phyloP scores from a whole-genome alignment of 805 yeast species.

The Teunomyces funiuensis region DNA sequence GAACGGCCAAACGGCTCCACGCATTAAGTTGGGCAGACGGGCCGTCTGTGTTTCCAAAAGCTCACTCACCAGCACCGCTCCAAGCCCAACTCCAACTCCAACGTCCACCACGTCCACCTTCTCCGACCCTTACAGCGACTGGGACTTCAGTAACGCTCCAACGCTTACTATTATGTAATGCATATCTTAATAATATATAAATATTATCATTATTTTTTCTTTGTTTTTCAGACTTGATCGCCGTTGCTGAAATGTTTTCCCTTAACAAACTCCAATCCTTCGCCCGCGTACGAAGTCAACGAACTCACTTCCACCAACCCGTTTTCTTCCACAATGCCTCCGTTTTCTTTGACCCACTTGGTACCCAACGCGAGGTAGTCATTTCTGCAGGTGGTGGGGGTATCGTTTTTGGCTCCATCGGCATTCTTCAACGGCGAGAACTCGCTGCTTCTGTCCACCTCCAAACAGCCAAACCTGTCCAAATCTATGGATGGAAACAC shows the following conservation, averaged over 20 bases:
- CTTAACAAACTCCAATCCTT: slow-evolving; percentile 57
- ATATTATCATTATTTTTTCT: neutral
- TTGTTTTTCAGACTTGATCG: slow-evolving; percentile 20
- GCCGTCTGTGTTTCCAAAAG: neutral
- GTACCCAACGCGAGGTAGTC: slow-evolving; percentile 68
- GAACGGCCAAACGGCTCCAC: neutral
- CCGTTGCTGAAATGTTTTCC: slow-evolving; percentile 44
- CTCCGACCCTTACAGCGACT: neutral
- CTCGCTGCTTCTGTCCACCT: slow-evolving; percentile 81
- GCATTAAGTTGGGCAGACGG: neutral
- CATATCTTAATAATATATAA: neutral
- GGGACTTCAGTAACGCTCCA: neutral
- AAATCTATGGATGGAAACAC: slow-evolving; percentile 80
- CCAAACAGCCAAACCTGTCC: slow-evolving; percentile 81
- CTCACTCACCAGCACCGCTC: neutral
- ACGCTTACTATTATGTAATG: neutral
- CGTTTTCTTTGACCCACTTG: slow-evolving; percentile 68
- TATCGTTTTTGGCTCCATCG: slow-evolving; percentile 76
- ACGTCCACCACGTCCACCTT: neutral
- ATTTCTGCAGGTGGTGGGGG: slow-evolving; percentile 75
- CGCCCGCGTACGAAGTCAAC: slow-evolving; percentile 71
- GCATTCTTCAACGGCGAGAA: slow-evolving; percentile 95
- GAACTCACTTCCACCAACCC: slow-evolving; percentile 76
- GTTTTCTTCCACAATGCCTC: slow-evolving; percentile 56
- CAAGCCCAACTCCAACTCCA: neutral